Evolutionary conservation across 768 basidiomycete species (phyloP).

Genomic region (Hygrophorus russula): DNA sequence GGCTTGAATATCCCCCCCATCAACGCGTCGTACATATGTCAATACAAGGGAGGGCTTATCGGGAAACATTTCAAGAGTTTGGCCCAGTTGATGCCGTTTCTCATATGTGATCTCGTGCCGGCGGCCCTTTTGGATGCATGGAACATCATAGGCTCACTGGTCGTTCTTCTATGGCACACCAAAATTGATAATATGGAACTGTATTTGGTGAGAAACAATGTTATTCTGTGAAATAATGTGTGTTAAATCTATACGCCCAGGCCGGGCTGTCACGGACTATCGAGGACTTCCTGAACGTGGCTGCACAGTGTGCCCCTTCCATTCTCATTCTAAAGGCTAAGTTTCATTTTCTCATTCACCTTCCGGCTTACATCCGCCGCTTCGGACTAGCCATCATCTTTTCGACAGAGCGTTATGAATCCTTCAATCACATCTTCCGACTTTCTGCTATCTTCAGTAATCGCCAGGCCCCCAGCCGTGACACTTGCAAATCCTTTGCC

Average conservation of each 20-base stretch:
- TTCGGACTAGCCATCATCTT: constrained; percentile 22
- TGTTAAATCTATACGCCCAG: constrained; percentile 2
- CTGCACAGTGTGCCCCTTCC: constrained; percentile 12
- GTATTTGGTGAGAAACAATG: constrained; percentile 12
- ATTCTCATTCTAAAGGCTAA: constrained; percentile 19
- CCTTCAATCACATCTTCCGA: constrained; percentile 27
- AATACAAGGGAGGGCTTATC: constrained; percentile 19
- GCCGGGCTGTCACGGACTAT: constrained; percentile 12
- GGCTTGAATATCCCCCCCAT: constrained; percentile 17
- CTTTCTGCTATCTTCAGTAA: constrained; percentile 23
- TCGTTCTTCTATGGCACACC: constrained; percentile 18
- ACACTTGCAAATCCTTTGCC: constrained; percentile 18
- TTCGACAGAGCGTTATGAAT: constrained; percentile 28
- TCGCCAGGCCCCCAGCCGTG: constrained; percentile 23
- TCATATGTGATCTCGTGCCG: constrained; percentile 16
- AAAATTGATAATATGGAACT: constrained; percentile 13
- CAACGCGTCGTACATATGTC: constrained; percentile 19
- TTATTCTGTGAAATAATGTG: neutral
- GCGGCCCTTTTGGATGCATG: constrained; percentile 11
- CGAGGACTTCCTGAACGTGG: constrained; percentile 10
- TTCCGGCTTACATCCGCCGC: constrained; percentile 15
- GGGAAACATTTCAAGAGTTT: constrained; percentile 19
- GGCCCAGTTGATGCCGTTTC: constrained; percentile 17
- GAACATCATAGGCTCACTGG: constrained; percentile 12
- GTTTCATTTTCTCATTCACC: constrained; percentile 21